Conservation (phyloP, 139 green algal genomes). For the Chlamydomonas incerta region DNA sequence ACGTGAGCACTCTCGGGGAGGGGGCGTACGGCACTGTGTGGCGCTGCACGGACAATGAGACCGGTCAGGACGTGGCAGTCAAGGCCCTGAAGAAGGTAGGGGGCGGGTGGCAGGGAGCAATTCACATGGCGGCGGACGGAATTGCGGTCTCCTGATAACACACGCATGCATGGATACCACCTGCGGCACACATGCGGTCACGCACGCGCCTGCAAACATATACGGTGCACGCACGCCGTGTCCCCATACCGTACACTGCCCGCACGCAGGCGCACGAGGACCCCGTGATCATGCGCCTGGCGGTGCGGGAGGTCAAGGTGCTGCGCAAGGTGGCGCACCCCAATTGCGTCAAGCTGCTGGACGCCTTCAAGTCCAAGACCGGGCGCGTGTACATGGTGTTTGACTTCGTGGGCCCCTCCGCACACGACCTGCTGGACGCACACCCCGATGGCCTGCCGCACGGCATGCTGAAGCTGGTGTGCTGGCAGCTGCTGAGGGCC, state of each 20-base stretch:
- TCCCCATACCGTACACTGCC: not conserved
- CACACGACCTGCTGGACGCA: constrained; percentile 41
- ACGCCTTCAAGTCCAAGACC: constrained; percentile 46
- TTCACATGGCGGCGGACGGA: too few relatives aligned
- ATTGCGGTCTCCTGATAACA: too few relatives aligned
- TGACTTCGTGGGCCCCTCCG: constrained; percentile 45
- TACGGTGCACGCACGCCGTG: not conserved
- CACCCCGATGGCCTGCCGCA: constrained; percentile 28
- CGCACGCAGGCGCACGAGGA: constrained; percentile 35
- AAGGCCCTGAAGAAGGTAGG: not conserved
- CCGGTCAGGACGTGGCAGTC: not conserved
- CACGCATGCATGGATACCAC: not conserved
- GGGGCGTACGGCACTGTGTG: not conserved
- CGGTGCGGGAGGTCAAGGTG: constrained; percentile 38
- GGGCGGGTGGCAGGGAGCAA: too few relatives aligned
- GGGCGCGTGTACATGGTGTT: constrained; percentile 52
- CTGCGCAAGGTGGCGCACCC: constrained; percentile 37
- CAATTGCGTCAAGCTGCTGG: constrained; percentile 46
- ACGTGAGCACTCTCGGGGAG: not conserved
- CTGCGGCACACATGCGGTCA: not conserved
- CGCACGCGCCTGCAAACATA: not conserved
- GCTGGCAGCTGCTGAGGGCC: constrained; percentile 56
- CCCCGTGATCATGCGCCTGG: constrained; percentile 47
- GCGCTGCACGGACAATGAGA: not conserved
- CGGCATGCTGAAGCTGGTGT: constrained; percentile 34